Evolutionary conservation across 2,329 filamentous ascomycete species (phyloP), one percentile per base, ranked within the genome.

Genomic region (Paraphaeosphaeria sporulosa): DNA sequence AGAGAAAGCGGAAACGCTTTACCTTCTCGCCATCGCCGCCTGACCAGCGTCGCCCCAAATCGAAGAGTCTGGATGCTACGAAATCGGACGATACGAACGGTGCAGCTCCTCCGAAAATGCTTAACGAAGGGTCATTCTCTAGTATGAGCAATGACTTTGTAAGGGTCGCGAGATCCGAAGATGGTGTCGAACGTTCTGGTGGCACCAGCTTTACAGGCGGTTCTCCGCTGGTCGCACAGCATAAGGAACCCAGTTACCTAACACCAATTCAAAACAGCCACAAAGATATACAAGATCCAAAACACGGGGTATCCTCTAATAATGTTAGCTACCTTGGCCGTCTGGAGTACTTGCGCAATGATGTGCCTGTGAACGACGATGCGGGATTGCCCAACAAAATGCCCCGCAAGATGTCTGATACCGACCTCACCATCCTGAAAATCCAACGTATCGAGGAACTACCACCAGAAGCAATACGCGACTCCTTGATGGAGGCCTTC

Each of bases 401-500:
- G 4, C 70, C 71, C 19, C 71, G 69, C 61, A 66, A 65, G 25
- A 57, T 74, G 10, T 73, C 71, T 2, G 67, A 69, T 13, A 70
- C 65, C 13, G 73, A 76, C 42, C 57, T 74, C 12, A 67, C 72
- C 27, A 74, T 74, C 13, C 47, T 76, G 38, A 65, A 66, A 10
- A 60, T 73, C 10, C 73, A 74, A 47, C 62, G 67, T 23, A 72
- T 74, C 5, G 68, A 65, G 10, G 72, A 74, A 21, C 55, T 76
- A 36, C 72, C 73, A 9, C 64, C 72, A 48, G 64, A 70, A 58
- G 42, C 73, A 0, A 69, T 79, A 17, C 76, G 78, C 6, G 72
- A 73, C 46, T 73, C 74, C 19, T 57, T 81, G 12, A 73, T 80
- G 57, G 70, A 79, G n/a, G 74, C 73, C 8, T 81, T 80, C 47